Base-by-base conservation (phyloP, 768 basidiomycete species). In the Leccinellum luteum region DNA sequence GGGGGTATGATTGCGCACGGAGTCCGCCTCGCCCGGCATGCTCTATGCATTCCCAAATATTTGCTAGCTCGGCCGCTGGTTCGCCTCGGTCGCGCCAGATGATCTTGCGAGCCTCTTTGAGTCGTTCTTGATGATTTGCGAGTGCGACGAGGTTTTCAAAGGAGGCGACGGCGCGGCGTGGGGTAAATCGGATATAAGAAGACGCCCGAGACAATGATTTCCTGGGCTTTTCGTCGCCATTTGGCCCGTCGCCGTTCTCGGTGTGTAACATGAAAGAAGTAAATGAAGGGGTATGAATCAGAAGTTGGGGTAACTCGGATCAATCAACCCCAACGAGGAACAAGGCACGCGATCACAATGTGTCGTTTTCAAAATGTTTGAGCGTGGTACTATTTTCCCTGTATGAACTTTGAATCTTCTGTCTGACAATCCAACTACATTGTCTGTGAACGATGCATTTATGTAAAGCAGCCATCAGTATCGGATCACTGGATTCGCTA, bases 91-190 rank as follows among this genome's bases (percentile, higher is more conserved):
- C 87, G 13, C 89, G 78, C 89, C 91, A 91, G 3, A 94, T 83
- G 72, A 92, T 87, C 69, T 84, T 90, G 54, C 88, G 79, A 1
- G 91, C 89, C 55, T 85, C 85, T 59, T 74, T 80, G 31, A 93
- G 76, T 2, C 83, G 78, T 59, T 93, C 89, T 68, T 91, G 87
- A 71, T 89, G 85, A 72, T 92, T 92, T 5, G 92, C 92, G 55
- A 94, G 79, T 14, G 88, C 89, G 21, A 92, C 86, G 8, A 94
- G 76, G 66, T 90, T 91, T 68, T 93, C 90, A 63, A 93, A 93
- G 0, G 89, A 92, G 9, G 82, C 79, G 75, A 89, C 84, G 4
- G 86, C 82, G 34, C 77, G 73, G 14, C 66, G 64, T 75, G 85
- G 85, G 1, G 81, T 77, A 61, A 85, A 78, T 6, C 76, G 74